Base-by-base conservation (phyloP, 1,284 basidiomycete species). In the Cryptococcus maquisensis region DNA sequence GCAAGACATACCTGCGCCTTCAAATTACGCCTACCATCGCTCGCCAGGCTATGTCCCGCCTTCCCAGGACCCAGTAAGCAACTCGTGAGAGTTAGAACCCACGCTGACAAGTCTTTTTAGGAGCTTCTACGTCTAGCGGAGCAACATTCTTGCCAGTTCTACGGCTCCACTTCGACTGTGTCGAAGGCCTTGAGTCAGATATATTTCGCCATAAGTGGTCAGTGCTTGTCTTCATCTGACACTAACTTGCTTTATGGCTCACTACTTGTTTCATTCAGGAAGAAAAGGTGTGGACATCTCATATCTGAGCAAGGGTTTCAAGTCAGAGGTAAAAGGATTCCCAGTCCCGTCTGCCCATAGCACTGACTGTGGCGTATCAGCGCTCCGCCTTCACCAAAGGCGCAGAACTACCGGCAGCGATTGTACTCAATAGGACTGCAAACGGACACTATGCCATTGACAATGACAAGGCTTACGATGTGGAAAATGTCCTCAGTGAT, bases 81-180 rank as follows among this genome's bases (percentile, higher is more conserved):
- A 12, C 18, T 20, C 7, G 15, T 54, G 20, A 45, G 26, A 41
- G 26, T n/a, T 42, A 46, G 23, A 9, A 23, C 15, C n/a, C 37
- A 12, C 12, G 46, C 49, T 49, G 9, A 54, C 32, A 18, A 18
- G 20, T 24, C 15, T 28, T 18, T 20, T 16, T 38, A 89, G 85
- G 85, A 88, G 56, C 77, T 98, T 5, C 79, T 81, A 53, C 67
- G 73, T 3, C 75, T 96, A 15, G 86, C 88, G 0, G 79, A 82
- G 61, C 40, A 55, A 28, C 36, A 60, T 28, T 72, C 79, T 0
- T 82, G 83, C 42, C 79, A 71, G 39, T 98, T 88, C 71, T 83
- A 83, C 16, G 95, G 95, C 1, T 94, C 90, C 9, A 98, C 95
- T 0, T 95, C 91, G n/a, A 94, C 90, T 10, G 77, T 96, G 56